Evolutionary conservation across 73 alveolate genomes (phyloP), one percentile per base, ranked within the genome.

Genomic region (Paramecium bursaria): DNA sequence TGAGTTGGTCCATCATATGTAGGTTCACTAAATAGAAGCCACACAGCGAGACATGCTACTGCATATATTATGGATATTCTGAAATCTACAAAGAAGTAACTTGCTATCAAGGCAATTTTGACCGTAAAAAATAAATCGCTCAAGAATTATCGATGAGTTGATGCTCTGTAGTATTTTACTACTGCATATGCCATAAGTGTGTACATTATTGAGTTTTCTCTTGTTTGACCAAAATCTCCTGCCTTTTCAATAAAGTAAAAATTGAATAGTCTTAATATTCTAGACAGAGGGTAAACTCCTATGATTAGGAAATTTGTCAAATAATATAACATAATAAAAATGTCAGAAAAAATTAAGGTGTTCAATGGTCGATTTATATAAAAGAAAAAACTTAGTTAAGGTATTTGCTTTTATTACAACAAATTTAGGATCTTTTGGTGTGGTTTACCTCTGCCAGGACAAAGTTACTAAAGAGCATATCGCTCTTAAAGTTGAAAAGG

Each of bases 361-460:
- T 67, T 25, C 44, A 39, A 67, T 42, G 82, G 82, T 2, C 10
- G 82, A 42, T 67, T 67, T 67, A 57, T 67, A n/a, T 47, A 67
- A 15, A 67, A 47, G n/a, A 57, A 67, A 19, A 67, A 42, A 42
- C 33, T 67, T 4, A 33, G 60, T 3, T 26, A 31, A 33, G 82
- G 82, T 67, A 39, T 17, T 4, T 11, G 9, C 3, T 25, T 42
- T 47, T 42, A n/a, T n/a, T n/a, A n/a, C 1, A 76, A 75, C 87
- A 42, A 96, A 95, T 10, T 75, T 94, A 82, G 99, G 99, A 22
- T 93, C 99, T 3, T 95, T 95, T 75, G 99, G 99, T 25, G 95
- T 92, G 10, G 95, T 95, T 50, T 95, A 86, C 67, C 73, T 94
- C 61, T 97, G 96, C 23, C 86, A 57, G 61, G 94, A 91, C 67